Percentiles rank a stretch among this genome's conserved stretches.
Conservation (phyloP, 2,329 filamentous ascomycete species). For the Xylariomycetidae sp. region DNA sequence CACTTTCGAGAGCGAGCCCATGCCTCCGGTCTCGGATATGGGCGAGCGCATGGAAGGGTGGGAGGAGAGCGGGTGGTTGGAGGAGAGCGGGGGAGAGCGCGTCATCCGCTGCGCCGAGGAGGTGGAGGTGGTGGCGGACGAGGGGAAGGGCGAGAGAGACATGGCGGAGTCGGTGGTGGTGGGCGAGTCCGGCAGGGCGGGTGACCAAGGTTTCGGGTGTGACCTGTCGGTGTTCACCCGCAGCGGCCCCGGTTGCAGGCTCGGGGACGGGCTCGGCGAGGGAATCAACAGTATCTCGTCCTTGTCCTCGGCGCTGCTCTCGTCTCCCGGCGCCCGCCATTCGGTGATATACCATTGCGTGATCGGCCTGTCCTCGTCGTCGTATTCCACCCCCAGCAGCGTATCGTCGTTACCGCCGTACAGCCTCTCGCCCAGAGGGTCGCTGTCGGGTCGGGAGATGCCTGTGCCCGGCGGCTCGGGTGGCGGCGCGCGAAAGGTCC, state of each 20-base stretch:
- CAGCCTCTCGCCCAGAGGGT: conserved; percentile 1
- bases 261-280: not conserved
- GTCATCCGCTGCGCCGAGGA: too few relatives aligned
- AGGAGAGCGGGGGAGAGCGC: too few relatives aligned
- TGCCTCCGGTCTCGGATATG: too few relatives aligned
- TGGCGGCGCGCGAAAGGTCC: conserved; percentile 11
- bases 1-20: too few relatives aligned
- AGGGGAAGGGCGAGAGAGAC: too few relatives aligned
- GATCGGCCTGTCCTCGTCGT: conserved; percentile 2
- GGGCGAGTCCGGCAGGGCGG: too few relatives aligned
- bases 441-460: conserved; percentile 5
- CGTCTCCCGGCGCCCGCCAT: conserved; percentile 1
- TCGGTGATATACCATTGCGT: conserved; percentile 3
- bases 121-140: too few relatives aligned
- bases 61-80: too few relatives aligned
- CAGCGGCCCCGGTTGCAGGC: not conserved
- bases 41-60: too few relatives aligned
- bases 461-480: conserved; percentile 11
- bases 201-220: too few relatives aligned
- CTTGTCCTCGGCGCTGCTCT: not conserved
- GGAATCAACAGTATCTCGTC: not conserved
- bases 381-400: conserved; percentile 4
- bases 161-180: too few relatives aligned
- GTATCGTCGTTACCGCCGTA: too few relatives aligned
- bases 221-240: not conserved